phyloP scores from a whole-genome alignment of 2,329 filamentous ascomycete species.

The Venturia aucupariae region DNA sequence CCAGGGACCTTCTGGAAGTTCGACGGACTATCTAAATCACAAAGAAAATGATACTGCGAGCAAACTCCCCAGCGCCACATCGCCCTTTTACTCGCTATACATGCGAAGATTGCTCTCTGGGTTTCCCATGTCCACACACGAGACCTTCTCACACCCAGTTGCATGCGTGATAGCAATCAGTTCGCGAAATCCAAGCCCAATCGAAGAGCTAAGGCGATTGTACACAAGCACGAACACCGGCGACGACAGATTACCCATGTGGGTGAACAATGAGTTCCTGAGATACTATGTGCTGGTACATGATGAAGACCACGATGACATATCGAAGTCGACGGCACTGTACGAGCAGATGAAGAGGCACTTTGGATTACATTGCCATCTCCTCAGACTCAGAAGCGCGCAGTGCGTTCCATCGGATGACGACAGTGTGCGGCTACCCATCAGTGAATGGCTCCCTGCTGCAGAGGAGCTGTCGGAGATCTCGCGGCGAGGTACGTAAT shows the following conservation, averaged over 20 bases:
- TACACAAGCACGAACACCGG: constrained; percentile 80
- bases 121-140: constrained; percentile 68
- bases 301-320: constrained; percentile 92
- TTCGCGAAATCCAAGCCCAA: constrained; percentile 71
- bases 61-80: neutral
- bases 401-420: constrained; percentile 85
- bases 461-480: constrained; percentile 74
- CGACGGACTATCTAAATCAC: constrained; percentile 34
- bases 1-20: constrained; percentile 11
- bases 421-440: constrained; percentile 72
- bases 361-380: constrained; percentile 88
- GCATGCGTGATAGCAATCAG: constrained; percentile 93
- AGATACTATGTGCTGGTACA: constrained; percentile 95
- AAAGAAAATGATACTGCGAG: constrained; percentile 20
- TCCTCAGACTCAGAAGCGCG: constrained; percentile 74
- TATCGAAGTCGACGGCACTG: constrained; percentile 74
- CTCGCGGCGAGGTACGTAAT: constrained; percentile 45
- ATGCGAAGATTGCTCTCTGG: constrained; percentile 74
- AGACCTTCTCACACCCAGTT: constrained; percentile 91
- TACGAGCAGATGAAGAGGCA: constrained; percentile 99
- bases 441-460: constrained; percentile 82
- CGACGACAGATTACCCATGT: constrained; percentile 62
- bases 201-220: constrained; percentile 75
- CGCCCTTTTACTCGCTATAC: constrained; percentile 75
- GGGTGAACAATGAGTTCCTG: constrained; percentile 86